A percentile compares a stretch with the other conserved stretches of the same genome.
Conservation (phyloP, 768 basidiomycete species). For the Pisolithus orientalis region DNA sequence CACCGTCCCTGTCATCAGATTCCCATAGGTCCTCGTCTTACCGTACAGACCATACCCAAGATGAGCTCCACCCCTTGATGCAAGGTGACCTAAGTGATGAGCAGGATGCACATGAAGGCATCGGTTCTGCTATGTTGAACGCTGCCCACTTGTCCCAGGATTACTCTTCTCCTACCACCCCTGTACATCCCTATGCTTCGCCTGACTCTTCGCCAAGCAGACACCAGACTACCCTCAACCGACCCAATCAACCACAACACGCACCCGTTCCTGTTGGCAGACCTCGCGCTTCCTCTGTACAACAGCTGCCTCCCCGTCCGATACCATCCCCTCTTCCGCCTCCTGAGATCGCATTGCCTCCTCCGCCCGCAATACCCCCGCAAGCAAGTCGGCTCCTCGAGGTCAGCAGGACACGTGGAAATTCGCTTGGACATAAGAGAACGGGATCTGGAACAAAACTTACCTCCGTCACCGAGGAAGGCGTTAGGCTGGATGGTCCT, state of each 20-base stretch:
- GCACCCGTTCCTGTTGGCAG: conserved; percentile 27
- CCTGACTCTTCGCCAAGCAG: conserved; percentile 28
- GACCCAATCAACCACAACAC: conserved; percentile 25
- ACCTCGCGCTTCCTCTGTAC: conserved; percentile 50
- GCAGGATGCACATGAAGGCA: conserved; percentile 35
- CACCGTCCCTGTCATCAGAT: conserved; percentile 36
- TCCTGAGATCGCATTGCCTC: conserved; percentile 30
- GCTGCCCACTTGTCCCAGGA: conserved; percentile 25
- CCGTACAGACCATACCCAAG: conserved; percentile 32
- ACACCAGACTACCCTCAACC: conserved; percentile 20
- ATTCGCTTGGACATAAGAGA: conserved; percentile 47
- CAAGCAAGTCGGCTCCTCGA: conserved; percentile 30
- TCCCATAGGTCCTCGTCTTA: conserved; percentile 46
- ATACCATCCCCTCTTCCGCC: conserved; percentile 53
- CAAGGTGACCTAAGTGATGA: conserved; percentile 23
- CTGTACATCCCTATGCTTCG: conserved; percentile 48
- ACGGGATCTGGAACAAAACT: conserved; percentile 53
- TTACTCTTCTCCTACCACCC: conserved; percentile 12
- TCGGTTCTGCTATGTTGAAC: conserved; percentile 41
- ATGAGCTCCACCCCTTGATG: conserved; percentile 24
- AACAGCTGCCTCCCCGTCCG: conserved; percentile 62
- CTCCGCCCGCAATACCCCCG: conserved; percentile 25
- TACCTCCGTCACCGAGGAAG: conserved; percentile 59
- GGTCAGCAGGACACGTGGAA: conserved; percentile 38
- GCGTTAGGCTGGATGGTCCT: conserved; percentile 30